phyloP scores from a whole-genome alignment of 768 basidiomycete species.

The Heimioporus sp. region DNA sequence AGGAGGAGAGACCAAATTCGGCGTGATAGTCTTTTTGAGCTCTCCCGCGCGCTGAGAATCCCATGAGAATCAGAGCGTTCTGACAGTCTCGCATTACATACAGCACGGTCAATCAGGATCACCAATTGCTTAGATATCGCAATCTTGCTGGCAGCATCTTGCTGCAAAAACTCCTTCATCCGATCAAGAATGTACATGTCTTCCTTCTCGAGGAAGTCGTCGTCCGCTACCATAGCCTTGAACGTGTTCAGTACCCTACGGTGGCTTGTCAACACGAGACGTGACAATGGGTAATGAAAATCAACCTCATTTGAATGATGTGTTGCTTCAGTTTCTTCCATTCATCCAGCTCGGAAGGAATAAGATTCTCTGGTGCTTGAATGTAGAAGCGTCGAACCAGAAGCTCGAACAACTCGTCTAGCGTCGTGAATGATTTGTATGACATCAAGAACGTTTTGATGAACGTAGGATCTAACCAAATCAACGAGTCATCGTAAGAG shows the following conservation, averaged over 20 bases:
- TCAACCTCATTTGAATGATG: slow-evolving; percentile 83
- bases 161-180: slow-evolving; percentile 77
- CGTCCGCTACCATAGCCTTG: slow-evolving; percentile 84
- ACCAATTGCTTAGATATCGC: slow-evolving; percentile 75
- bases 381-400: slow-evolving; percentile 81
- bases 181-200: slow-evolving; percentile 78
- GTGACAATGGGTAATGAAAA: slow-evolving; percentile 5
- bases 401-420: slow-evolving; percentile 78
- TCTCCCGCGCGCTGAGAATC: slow-evolving; percentile 50
- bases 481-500: slow-evolving; percentile 5
- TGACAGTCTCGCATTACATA: slow-evolving; percentile 39
- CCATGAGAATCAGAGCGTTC: slow-evolving; percentile 12
- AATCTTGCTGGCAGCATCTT: slow-evolving; percentile 59
- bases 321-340: slow-evolving; percentile 88
- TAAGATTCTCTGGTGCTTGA: slow-evolving; percentile 66
- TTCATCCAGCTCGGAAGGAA: slow-evolving; percentile 58
- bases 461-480: slow-evolving; percentile 63
- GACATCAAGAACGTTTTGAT: slow-evolving; percentile 93
- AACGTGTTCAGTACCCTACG: slow-evolving; percentile 81
- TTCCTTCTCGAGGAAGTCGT: slow-evolving; percentile 81
- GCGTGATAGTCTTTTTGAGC: slow-evolving; percentile 53
- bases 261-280: slow-evolving; percentile 1
- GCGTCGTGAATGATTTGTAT: slow-evolving; percentile 89
- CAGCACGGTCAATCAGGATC: slow-evolving; percentile 74
- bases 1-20: slow-evolving; percentile 61